phyloP scores from a whole-genome alignment of 139 green algal genomes.

The Asterochloris erici region DNA sequence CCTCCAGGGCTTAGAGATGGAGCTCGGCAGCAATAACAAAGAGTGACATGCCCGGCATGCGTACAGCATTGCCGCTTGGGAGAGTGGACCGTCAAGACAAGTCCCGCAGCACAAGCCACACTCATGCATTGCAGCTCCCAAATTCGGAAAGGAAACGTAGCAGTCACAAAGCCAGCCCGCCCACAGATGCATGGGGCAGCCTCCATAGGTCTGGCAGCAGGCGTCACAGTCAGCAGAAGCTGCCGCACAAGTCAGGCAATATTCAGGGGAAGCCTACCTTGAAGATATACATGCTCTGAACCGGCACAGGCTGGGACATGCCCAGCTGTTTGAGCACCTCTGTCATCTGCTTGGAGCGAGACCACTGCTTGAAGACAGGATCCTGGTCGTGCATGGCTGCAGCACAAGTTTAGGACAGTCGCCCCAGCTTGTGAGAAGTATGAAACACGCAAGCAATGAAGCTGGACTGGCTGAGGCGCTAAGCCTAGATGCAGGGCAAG shows the following conservation, averaged over 20 bases:
- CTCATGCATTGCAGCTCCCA: neutral
- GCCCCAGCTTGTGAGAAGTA: neutral
- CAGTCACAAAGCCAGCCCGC: no score
- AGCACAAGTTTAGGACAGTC: neutral
- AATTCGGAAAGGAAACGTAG: neutral
- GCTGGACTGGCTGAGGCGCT: neutral
- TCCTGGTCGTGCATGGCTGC: conserved; percentile 92
- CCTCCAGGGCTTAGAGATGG: no score
- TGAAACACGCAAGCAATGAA: neutral
- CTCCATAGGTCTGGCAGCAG: neutral
- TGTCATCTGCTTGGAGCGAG: conserved; percentile 55
- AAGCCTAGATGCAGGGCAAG: neutral
- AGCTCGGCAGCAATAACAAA: no score
- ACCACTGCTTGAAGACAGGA: conserved; percentile 78
- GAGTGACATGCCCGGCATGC: no score
- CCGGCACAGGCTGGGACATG: conserved; percentile 73
- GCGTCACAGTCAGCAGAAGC: neutral
- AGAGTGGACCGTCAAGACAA: neutral
- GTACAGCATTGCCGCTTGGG: no score
- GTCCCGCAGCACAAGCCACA: neutral
- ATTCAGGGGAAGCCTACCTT: conserved; percentile 28
- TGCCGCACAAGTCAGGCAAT: neutral
- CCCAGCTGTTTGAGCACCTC: conserved; percentile 65
- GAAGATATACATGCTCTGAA: conserved; percentile 97
- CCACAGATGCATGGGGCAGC: neutral